These are phyloP conservation scores for Magnaporthiopsis rhizophila DNA, from an alignment of 2,329 filamentous ascomycete species.

Conservation along the genomic window DNA sequence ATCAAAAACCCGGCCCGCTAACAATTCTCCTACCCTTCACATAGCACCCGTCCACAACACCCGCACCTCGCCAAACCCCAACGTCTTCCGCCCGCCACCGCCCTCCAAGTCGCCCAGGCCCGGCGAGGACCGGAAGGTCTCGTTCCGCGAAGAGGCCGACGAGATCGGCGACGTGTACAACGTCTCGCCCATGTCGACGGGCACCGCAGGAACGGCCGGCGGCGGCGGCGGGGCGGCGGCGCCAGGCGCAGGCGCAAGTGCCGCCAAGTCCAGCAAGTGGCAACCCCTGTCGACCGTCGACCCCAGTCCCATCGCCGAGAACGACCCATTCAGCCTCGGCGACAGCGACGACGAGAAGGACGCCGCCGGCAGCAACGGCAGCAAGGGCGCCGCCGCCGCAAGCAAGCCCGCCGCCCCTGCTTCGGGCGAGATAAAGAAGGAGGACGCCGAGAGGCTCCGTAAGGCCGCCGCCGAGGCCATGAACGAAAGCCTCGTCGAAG, in stretches of 20 bases:
- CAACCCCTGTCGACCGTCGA: slow-evolving; percentile 84
- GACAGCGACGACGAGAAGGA: slow-evolving; percentile 93
- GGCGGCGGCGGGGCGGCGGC: slow-evolving; percentile 25
- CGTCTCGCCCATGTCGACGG: slow-evolving; percentile 41
- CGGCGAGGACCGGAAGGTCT: slow-evolving; percentile 42
- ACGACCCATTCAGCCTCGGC: slow-evolving; percentile 93
- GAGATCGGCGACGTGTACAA: slow-evolving; percentile 73
- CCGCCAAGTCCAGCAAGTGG: slow-evolving; percentile 83
- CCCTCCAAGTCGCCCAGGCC: slow-evolving; percentile 43
- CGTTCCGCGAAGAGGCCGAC: slow-evolving; percentile 58
- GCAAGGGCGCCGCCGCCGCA: slow-evolving; percentile 26
- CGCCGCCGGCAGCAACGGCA: slow-evolving; percentile 28
- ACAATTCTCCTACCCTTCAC: neutral
- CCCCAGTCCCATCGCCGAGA: slow-evolving; percentile 76
- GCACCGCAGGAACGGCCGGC: slow-evolving; percentile 41
- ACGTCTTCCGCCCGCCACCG: slow-evolving; percentile 66
- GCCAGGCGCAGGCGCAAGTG: slow-evolving; percentile 11
- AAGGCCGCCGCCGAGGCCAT: slow-evolving; percentile 19
- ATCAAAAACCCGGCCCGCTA: neutral
- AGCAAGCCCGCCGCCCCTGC: slow-evolving; percentile 6
- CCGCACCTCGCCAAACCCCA: slow-evolving; percentile 63
- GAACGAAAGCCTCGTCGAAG: slow-evolving; percentile 18
- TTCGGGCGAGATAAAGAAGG: slow-evolving; percentile 10
- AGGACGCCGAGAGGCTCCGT: slow-evolving; percentile 18
- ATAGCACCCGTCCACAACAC: slow-evolving; percentile 43